A percentile compares a stretch with the other conserved stretches of the same genome.
Evolutionary conservation across 1,139 yeast genomes (phyloP).

Genomic region (Pichia inconspicua): DNA sequence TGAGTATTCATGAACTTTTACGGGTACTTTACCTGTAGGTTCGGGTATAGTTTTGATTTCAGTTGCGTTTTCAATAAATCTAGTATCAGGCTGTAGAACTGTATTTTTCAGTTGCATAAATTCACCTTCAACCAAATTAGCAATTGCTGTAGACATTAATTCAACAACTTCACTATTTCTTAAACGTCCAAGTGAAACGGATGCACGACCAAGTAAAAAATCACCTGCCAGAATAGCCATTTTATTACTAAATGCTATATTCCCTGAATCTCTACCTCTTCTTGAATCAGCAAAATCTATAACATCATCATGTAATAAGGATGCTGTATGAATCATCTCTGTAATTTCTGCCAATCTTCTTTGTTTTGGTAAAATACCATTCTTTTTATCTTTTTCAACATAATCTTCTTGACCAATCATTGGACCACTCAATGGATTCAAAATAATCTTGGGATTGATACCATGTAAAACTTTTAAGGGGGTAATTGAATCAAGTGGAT

Average conservation of each 20-base stretch:
- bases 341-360: constrained; percentile 93
- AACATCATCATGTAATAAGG: constrained; percentile 94
- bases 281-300: constrained; percentile 89
- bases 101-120: constrained; percentile 97
- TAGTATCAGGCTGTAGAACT: constrained; percentile 47
- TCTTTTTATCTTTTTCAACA: constrained; percentile 42
- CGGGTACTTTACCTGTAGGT: constrained; percentile 60
- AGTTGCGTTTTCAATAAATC: constrained; percentile 37
- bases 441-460: constrained; percentile 68
- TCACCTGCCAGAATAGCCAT: constrained; percentile 98
- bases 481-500: constrained; percentile 54
- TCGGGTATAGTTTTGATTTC: constrained; percentile 45
- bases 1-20: constrained; percentile 51
- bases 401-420: constrained; percentile 56
- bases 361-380: constrained; percentile 86
- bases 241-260: constrained; percentile 88
- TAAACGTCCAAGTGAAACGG: constrained; percentile 87
- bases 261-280: constrained; percentile 86
- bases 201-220: constrained; percentile 88
- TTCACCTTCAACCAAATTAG: constrained; percentile 95
- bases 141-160: constrained; percentile 88
- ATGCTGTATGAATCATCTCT: constrained; percentile 97
- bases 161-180: constrained; percentile 97
- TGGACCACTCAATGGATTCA: constrained; percentile 79
- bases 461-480: constrained; percentile 85